Percentiles rank a stretch among this genome's conserved stretches.
phyloP scores from a whole-genome alignment of 108 stramenopile genomes.

The Seminavis robusta region DNA sequence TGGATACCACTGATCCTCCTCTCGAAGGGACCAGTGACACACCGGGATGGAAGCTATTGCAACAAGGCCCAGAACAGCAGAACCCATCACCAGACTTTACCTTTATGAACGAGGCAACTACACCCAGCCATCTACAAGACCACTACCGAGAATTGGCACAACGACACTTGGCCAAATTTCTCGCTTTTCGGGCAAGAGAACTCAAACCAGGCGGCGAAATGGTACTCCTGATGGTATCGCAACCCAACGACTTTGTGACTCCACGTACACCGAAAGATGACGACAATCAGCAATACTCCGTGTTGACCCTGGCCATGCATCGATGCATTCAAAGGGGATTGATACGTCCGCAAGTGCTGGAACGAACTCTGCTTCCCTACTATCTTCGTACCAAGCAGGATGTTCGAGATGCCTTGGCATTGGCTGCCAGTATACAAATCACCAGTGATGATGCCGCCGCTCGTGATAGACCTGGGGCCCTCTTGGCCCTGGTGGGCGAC shows the following conservation, averaged over 20 bases:
- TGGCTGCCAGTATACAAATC: no score
- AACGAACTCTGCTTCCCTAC: conserved; percentile 21
- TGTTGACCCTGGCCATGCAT: conserved; percentile 20
- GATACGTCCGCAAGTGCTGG: conserved; percentile 16
- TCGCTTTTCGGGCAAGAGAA: conserved; percentile 23
- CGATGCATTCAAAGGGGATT: conserved; percentile 18
- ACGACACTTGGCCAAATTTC: conserved; percentile 24
- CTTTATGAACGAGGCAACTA: conserved; percentile 9
- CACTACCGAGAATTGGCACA: conserved; percentile 24
- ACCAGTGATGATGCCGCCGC: no score
- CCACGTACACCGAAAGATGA: no score
- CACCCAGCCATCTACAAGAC: conserved; percentile 16
- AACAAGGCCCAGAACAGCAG: conserved; percentile 3
- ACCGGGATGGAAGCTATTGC: conserved; percentile 20
- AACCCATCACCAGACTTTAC: conserved; percentile 1
- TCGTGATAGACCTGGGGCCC: no score
- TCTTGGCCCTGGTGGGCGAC: no score
- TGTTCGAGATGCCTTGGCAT: conserved; percentile 15
- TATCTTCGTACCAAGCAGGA: conserved; percentile 15
- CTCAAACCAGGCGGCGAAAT: conserved; percentile 31
- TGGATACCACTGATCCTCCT: conserved; percentile 22
- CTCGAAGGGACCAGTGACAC: conserved; percentile 5
- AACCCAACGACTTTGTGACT: conserved; percentile 20
- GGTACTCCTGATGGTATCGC: conserved; percentile 29
- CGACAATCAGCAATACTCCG: background rate